Base-by-base conservation (phyloP, 1,284 basidiomycete genomes). In the Ustilago xerochloae region DNA sequence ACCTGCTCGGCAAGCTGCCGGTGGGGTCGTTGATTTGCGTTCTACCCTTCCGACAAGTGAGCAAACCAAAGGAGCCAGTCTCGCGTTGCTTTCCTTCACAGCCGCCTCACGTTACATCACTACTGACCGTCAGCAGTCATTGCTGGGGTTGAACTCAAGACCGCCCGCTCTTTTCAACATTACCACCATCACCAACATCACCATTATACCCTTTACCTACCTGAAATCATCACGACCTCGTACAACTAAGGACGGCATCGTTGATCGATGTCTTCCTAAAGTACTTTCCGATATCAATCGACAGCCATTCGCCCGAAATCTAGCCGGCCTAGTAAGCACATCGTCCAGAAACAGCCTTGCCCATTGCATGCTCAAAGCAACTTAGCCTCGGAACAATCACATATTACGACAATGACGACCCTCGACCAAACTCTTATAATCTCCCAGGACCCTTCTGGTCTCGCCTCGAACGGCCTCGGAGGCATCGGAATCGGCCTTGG, bases 251-350 rank as follows among this genome's bases (percentile, higher is more conserved):
- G 22, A 15, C 20, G 48, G 15, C 41, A 41, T 69, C 66, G 55
- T 69, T 63, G 66, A 63, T 59, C 66, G 66, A 56, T 53, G 45
- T 30, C 49, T 22, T 36, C 9, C 30, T 65, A 52, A 48, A 20
- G n/a, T 18, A 20, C 28, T 32, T 28, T 8, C 35, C 29, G 3
- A 24, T 26, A 35, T 13, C 24, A 26, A 12, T n/a, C n/a, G n/a
- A n/a, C n/a, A n/a, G n/a, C n/a, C n/a, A n/a, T n/a, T n/a, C n/a
- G n/a, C n/a, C n/a, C 47, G 12, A 49, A 29, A 3, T 49, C 32
- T 43, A 65, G 63, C 63, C 43, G 63, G 63, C 43, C 63, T 65
- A 48, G 63, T 10, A 39, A 54, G 29, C 20, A 36, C 36, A 28
- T 5, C 29, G n/a, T n/a, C n/a, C n/a, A n/a, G n/a, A n/a, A n/a